phyloP scores from a whole-genome alignment of 2,329 filamentous ascomycete genomes.

The Trichoderma hamatum region DNA sequence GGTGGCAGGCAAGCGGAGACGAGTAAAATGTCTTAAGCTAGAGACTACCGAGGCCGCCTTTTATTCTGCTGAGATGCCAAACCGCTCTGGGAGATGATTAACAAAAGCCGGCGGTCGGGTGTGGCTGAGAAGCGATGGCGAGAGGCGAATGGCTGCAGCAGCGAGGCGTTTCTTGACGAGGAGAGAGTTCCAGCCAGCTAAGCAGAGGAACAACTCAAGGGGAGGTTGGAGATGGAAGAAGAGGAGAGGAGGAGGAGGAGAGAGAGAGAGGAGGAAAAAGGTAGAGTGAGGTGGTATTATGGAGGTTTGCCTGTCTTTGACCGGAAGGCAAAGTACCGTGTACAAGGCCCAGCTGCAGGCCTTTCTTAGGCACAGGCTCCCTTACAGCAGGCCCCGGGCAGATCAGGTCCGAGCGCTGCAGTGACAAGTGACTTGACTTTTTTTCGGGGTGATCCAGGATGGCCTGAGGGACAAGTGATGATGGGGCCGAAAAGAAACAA shows the following conservation, averaged over 20 bases:
- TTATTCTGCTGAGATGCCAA: conserved; percentile 21
- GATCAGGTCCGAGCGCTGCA: conserved; percentile 20
- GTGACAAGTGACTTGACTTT: background rate
- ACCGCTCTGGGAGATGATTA: conserved; percentile 23
- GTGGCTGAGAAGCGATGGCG: conserved; percentile 4
- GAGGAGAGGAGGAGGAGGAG: background rate
- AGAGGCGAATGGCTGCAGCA: background rate
- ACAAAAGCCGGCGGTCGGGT: conserved; percentile 12
- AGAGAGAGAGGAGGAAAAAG: background rate
- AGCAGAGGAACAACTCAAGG: background rate
- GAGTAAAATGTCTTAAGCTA: conserved; percentile 18
- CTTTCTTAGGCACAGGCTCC: background rate
- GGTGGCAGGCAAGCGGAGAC: conserved; percentile 28
- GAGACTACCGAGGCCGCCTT: conserved; percentile 16
- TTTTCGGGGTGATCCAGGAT: background rate
- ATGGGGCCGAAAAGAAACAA: background rate
- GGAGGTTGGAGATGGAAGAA: background rate
- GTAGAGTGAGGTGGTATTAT: background rate
- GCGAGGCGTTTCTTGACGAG: background rate
- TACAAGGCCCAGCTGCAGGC: background rate
- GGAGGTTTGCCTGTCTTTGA: background rate
- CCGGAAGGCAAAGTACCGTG: conserved; percentile 6
- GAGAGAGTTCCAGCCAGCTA: background rate
- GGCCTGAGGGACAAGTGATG: background rate
- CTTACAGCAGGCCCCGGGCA: conserved; percentile 4